Conservation (phyloP, 495 filamentous ascomycete species). For the Hypoxylon rickii region DNA sequence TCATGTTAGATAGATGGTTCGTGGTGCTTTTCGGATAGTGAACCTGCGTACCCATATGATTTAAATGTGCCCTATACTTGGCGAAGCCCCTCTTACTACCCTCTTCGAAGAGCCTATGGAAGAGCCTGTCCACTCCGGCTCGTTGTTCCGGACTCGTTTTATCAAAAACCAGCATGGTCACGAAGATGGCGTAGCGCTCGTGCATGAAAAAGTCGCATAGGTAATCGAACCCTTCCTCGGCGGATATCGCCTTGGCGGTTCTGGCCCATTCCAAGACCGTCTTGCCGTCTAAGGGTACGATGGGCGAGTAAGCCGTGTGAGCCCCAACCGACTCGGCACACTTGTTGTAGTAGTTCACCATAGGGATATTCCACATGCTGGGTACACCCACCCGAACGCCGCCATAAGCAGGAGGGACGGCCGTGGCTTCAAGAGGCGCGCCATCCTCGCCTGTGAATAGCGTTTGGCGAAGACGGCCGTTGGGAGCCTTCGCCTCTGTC, state of each 20-base stretch:
- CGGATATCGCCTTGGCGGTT: constrained; percentile 43
- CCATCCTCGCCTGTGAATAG: constrained; percentile 46
- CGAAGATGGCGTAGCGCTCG: constrained; percentile 47
- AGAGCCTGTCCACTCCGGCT: constrained; percentile 36
- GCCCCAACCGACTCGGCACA: constrained; percentile 41
- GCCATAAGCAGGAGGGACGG: constrained; percentile 42
- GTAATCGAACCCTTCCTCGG: constrained; percentile 47
- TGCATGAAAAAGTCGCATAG: constrained; percentile 53
- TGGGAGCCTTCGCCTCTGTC: constrained; percentile 38
- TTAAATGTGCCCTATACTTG: constrained; percentile 49
- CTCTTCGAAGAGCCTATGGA: constrained; percentile 40
- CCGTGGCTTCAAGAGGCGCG: constrained; percentile 43
- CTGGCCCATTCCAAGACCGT: constrained; percentile 46
- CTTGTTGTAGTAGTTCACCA: constrained; percentile 46
- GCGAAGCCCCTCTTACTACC: constrained; percentile 47
- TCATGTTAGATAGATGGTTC: constrained; percentile 17
- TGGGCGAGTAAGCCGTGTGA: constrained; percentile 50
- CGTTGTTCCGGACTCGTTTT: constrained; percentile 44
- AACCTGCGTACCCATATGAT: constrained; percentile 52
- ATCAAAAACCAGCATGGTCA: constrained; percentile 52
- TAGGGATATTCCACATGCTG: constrained; percentile 46
- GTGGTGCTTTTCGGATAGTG: no score
- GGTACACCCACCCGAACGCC: constrained; percentile 48
- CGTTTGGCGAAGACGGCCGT: constrained; percentile 41
- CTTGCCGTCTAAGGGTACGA: constrained; percentile 47